phyloP scores from a whole-genome alignment of 306 rosid genomes.

The Luffa aegyptiaca region DNA sequence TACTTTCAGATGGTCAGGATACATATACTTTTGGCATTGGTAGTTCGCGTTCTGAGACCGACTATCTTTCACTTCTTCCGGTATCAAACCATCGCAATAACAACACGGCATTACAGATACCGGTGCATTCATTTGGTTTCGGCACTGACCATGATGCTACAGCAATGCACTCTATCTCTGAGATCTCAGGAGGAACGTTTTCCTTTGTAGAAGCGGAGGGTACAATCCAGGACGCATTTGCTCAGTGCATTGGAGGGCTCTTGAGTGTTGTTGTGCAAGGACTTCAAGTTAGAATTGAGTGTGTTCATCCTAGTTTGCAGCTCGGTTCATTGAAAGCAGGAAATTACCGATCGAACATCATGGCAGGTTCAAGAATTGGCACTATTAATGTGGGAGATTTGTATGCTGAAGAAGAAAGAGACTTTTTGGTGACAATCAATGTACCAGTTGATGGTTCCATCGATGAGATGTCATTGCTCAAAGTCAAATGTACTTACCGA shows the following conservation, averaged over 20 bases:
- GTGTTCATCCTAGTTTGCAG: constrained; percentile 13
- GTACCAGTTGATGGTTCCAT: neutral
- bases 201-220: constrained; percentile 12
- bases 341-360: constrained; percentile 6
- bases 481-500: constrained; percentile 3
- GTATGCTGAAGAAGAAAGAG: constrained; percentile 17
- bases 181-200: constrained; percentile 16
- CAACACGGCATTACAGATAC: neutral
- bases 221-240: constrained; percentile 12
- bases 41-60: neutral
- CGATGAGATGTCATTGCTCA: constrained; percentile 7
- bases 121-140: constrained; percentile 13
- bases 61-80: constrained; percentile 9
- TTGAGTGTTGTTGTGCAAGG: constrained; percentile 9
- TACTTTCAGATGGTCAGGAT: constrained; percentile 16
- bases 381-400: constrained; percentile 12
- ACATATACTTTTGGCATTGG: constrained; percentile 2
- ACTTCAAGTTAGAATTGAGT: constrained; percentile 9
- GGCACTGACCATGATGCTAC: constrained; percentile 16
- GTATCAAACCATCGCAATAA: constrained; percentile 5
- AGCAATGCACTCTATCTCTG: constrained; percentile 14
- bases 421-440: constrained; percentile 11
- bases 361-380: neutral
- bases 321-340: constrained; percentile 8
- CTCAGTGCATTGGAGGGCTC: constrained; percentile 18